Conservation (phyloP, 345 rosid genomes). For the Citrus australasica region DNA sequence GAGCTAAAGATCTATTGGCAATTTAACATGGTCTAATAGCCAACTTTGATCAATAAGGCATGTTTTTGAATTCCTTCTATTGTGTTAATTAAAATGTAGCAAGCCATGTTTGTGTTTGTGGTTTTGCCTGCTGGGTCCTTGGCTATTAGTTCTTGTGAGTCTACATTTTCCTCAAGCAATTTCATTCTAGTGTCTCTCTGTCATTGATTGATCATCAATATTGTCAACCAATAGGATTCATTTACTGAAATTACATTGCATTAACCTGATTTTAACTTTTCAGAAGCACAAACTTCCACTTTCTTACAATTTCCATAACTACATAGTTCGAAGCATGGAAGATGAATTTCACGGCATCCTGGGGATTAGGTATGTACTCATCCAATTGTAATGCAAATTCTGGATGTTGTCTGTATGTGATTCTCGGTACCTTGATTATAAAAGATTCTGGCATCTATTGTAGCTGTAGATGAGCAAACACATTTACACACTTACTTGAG, state of each 20-base stretch:
- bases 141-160: too few relatives aligned
- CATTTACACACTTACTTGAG: background rate
- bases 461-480: background rate
- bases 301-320: constrained; percentile 82
- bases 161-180: too few relatives aligned
- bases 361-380: constrained; percentile 65
- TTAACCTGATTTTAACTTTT: constrained; percentile 13
- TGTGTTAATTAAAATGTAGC: too few relatives aligned
- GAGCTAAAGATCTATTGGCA: too few relatives aligned
- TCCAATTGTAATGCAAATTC: background rate
- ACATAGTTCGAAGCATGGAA: constrained; percentile 97
- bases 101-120: too few relatives aligned
- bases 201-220: too few relatives aligned
- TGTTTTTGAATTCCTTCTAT: too few relatives aligned
- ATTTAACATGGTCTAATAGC: too few relatives aligned
- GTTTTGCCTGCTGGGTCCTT: too few relatives aligned
- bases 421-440: background rate
- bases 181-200: too few relatives aligned
- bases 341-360: constrained; percentile 97
- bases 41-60: too few relatives aligned
- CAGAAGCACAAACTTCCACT: constrained; percentile 89
- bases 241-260: background rate
- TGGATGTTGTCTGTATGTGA: background rate
- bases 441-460: background rate
- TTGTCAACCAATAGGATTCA: background rate